A percentile compares a stretch with the other conserved stretches of the same genome.
Conservation (phyloP, 2,329 filamentous ascomycete species). For the Fusarium concolor region DNA sequence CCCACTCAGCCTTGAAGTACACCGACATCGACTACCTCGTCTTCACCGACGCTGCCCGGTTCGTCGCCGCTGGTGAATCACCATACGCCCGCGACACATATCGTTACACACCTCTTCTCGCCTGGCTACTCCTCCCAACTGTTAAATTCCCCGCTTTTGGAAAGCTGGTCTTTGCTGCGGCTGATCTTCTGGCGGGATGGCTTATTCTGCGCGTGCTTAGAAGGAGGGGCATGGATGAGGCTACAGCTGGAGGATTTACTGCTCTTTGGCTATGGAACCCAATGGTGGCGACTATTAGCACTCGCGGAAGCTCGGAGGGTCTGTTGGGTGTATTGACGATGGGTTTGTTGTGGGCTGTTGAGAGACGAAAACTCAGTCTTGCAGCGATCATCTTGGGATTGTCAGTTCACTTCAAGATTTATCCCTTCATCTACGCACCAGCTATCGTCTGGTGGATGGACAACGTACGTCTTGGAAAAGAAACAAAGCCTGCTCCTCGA, state of each 20-base stretch:
- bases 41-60: slow-evolving; percentile 94
- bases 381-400: slow-evolving; percentile 83
- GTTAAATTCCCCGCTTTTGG: slow-evolving; percentile 81
- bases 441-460: slow-evolving; percentile 87
- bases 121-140: slow-evolving; percentile 90
- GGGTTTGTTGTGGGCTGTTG: slow-evolving; percentile 83
- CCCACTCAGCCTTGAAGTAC: slow-evolving; percentile 92
- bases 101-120: slow-evolving; percentile 93
- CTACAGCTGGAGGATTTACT: slow-evolving; percentile 77
- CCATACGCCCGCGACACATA: slow-evolving; percentile 95
- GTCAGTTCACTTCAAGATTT: slow-evolving; percentile 97
- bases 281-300: slow-evolving; percentile 98
- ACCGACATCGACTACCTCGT: slow-evolving; percentile 99
- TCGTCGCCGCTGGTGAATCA: slow-evolving; percentile 72
- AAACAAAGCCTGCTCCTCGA: background rate
- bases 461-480: slow-evolving; percentile 56
- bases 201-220: slow-evolving; percentile 65
- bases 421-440: slow-evolving; percentile 94
- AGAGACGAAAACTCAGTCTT: slow-evolving; percentile 69
- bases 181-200: slow-evolving; percentile 88
- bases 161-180: slow-evolving; percentile 85
- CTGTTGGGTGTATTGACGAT: slow-evolving; percentile 87
- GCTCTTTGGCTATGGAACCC: slow-evolving; percentile 95
- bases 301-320: slow-evolving; percentile 92
- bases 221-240: slow-evolving; percentile 58